Evolutionary conservation across 441 rosid genomes (phyloP).

Genomic region (Isatis lusitanica): DNA sequence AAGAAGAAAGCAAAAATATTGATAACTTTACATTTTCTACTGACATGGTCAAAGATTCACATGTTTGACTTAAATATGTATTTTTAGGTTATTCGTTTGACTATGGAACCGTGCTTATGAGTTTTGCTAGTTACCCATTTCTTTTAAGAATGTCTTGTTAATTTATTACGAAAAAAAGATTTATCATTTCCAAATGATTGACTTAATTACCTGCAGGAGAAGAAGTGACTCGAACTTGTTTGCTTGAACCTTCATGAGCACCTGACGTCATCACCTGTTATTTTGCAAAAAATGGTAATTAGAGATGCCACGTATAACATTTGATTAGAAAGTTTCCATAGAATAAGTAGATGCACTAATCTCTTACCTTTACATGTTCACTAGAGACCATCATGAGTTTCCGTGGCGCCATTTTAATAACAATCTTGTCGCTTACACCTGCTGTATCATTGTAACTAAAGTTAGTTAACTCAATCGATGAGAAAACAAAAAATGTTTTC

Average conservation of each 20-base stretch:
- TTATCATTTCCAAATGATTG: conserved; percentile 22
- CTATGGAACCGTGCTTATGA: conserved; percentile 2
- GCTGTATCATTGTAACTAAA: not conserved
- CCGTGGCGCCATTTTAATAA: conserved; percentile 3
- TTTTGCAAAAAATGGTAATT: not conserved
- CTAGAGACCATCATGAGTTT: conserved; percentile 29
- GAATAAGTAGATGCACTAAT: not conserved
- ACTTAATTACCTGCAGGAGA: conserved; percentile 27
- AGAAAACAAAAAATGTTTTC: not conserved
- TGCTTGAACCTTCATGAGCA: conserved; percentile 27
- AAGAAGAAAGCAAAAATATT: not conserved
- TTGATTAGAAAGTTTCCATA: conserved; percentile 5
- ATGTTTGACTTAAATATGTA: conserved; percentile 12
- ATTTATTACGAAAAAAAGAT: not conserved
- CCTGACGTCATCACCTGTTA: conserved; percentile 25
- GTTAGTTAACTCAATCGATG: not conserved
- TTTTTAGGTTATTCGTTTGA: not conserved
- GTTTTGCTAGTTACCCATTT: not conserved
- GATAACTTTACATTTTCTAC: conserved; percentile 8
- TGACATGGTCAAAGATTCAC: conserved; percentile 35
- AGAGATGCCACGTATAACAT: not conserved
- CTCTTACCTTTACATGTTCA: conserved; percentile 29
- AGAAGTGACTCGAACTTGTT: conserved; percentile 28
- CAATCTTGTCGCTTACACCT: conserved; percentile 12
- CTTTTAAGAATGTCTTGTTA: not conserved